A percentile compares a stretch with the other conserved stretches of the same genome.
phyloP scores from a whole-genome alignment of 306 rosid genomes.

The Pterocarpus santalinus region DNA sequence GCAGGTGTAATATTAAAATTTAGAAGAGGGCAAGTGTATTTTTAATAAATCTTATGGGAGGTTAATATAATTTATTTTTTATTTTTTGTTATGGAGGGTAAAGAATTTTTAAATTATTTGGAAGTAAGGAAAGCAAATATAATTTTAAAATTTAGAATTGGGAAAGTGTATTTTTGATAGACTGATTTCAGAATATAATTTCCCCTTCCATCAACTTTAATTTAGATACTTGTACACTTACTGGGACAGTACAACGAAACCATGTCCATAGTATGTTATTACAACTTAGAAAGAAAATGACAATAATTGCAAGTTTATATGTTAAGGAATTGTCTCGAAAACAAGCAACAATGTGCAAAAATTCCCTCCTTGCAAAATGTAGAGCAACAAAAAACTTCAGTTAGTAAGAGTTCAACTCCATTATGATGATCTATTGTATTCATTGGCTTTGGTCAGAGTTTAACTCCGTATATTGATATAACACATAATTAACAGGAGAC shows the following conservation, averaged over 20 bases:
- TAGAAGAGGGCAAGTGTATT: no score
- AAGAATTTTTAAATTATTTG: no score
- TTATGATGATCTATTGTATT: slow-evolving; percentile 7
- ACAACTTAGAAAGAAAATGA: slow-evolving; percentile 7
- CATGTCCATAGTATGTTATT: neutral
- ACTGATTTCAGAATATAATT: no score
- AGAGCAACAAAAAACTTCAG: neutral
- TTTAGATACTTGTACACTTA: slow-evolving; percentile 5
- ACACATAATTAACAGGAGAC: slow-evolving; percentile 78
- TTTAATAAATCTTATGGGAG: no score
- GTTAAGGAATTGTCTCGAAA: neutral
- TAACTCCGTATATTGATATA: slow-evolving; percentile 14
- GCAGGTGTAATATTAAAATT: no score
- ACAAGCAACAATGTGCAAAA: neutral
- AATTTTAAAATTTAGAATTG: no score
- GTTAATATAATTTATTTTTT: no score
- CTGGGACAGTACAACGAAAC: neutral
- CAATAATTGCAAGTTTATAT: neutral
- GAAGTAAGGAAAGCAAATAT: no score
- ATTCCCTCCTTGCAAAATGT: neutral
- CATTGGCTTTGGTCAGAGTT: slow-evolving; percentile 12
- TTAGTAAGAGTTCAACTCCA: neutral
- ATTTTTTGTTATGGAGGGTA: no score
- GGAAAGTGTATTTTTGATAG: no score
- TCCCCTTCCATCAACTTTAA: neutral